Base-by-base conservation (phyloP, 2,329 filamentous ascomycete genomes). In the Cladophialophora carrionii region DNA sequence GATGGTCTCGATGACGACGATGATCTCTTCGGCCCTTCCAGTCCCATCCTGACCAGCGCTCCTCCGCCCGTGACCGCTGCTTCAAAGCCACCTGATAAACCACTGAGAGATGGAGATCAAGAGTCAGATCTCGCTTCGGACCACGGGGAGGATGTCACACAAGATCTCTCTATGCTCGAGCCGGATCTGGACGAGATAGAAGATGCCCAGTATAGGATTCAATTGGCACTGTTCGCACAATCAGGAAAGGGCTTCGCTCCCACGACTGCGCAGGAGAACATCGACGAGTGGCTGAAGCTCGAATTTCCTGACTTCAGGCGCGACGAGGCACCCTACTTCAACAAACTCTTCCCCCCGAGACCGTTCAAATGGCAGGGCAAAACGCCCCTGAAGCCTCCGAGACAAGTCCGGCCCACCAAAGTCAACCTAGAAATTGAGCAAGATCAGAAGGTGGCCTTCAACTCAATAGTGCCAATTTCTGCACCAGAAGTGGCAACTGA, bases 401-500 rank as follows among this genome's bases (percentile, higher is more conserved):
- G 93, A 77, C 83, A 91, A 17, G 83, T 98, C 3, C 85, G 92
- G 4, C 92, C 92, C 0, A 93, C 90, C 22, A 99, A 99, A 77
- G 84, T 96, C 63, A 92, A 87, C 67, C 83, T 99, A 14, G 95
- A 99, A 67, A 81, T 98, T 37, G 90, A 91, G 2, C 84, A 86
- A 54, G 95, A 98, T 72, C 90, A 96, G 70, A 91, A 96, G 76
- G 92, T 92, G 71, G 83, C 85, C 29, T 99, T 98, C 75, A 87
- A 88, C 62, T 86, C 94, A n/a, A 83, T 87, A 14, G 61, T 61
- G 2, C 59, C 64, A 22, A 52, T 62, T 17, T 34, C 61, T 29
- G 31, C 55, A 10, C 59, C 62, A 10, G 70, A 68, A 31, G 17
- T 43, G 6, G 60, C 43, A 10, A 20, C 60, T 3, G 69, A 70